Evolutionary conservation across 176 grass and related monocot species (phyloP), one percentile per base, ranked within the genome.

Genomic region (Coix lacrymajobi): DNA sequence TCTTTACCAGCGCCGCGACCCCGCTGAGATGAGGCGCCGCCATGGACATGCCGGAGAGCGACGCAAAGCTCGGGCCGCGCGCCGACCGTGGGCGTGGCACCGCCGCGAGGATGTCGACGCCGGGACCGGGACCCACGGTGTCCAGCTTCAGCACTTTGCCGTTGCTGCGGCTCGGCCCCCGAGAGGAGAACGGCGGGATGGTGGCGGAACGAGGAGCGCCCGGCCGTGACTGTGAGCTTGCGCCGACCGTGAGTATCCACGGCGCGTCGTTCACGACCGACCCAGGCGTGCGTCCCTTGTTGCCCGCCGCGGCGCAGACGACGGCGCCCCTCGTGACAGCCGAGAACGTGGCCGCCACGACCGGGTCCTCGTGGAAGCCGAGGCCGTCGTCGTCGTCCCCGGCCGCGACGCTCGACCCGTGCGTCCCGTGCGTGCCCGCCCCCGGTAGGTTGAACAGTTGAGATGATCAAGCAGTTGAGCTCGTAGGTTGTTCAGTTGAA

Each of bases 21-120:
- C 92, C 95, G 77, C 75, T 86, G 28, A 95, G 72, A 74, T 98
- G 95, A 31, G 95, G 95, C 17, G 83, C 52, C 12, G 96, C 56
- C 96, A 93, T 98, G 52, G 96, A 98, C 65, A 92, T 98, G 62
- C 96, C 92, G 13, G 96, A 98, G 52, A 90, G 89, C 34, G 34
- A 81, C 31, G 83, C 75, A 29, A 79, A 71, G 63, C 62, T 79
- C 0, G 57, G 76, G 7, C 81, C 84, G 10, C 43, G 75, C 3
- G 63, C 37, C 1, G 87, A 85, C 15, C 70, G 84, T 14, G 66
- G 76, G 11, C 70, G 84, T 14, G 66, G 76, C 84, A 32, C 86
- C 40, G 38, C 75, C 14, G 66, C 91, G 14, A 93, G 74, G 77
- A 95, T 39, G 73, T 84, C 87, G 12, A 95, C 79, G 1, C 92